Conservation (phyloP, 768 basidiomycete species). For the Plicaturopsis crispa region DNA sequence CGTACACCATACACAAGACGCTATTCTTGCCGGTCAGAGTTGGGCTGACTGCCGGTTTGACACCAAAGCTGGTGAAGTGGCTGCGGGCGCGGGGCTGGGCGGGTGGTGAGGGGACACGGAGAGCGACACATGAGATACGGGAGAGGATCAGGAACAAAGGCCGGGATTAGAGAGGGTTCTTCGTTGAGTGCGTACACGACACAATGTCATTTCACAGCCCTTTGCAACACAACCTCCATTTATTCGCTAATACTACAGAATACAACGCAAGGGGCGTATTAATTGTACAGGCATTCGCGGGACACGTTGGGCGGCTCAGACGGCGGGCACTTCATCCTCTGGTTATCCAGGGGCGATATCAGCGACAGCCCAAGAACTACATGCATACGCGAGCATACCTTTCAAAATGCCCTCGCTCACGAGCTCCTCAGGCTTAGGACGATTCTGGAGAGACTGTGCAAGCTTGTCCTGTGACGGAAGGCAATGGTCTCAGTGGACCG, state of each 20-base stretch:
- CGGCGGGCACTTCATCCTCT: conserved; percentile 19
- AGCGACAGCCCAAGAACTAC: too few relatives aligned
- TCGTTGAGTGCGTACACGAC: not conserved
- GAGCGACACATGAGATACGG: conserved; percentile 50
- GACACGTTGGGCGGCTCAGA: too few relatives aligned
- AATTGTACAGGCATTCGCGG: not conserved
- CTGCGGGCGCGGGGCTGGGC: conserved; percentile 77
- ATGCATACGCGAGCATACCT: too few relatives aligned
- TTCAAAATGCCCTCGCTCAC: conserved; percentile 57
- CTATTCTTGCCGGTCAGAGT: conserved; percentile 83
- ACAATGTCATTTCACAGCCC: not conserved
- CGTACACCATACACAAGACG: conserved; percentile 96
- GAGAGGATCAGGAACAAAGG: conserved; percentile 29
- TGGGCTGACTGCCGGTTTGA: conserved; percentile 80
- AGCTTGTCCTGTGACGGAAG: conserved; percentile 48
- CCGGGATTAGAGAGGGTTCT: not conserved
- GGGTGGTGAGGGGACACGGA: conserved; percentile 58
- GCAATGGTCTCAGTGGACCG: not conserved
- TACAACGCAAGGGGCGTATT: not conserved
- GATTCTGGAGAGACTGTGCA: conserved; percentile 47
- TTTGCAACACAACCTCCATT: not conserved
- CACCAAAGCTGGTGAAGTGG: conserved; percentile 84
- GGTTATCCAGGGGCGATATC: too few relatives aligned
- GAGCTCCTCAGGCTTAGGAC: conserved; percentile 55
- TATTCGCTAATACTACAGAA: conserved; percentile 5